phyloP scores from a whole-genome alignment of 1,139 yeast species.

The Candida smagusa region DNA sequence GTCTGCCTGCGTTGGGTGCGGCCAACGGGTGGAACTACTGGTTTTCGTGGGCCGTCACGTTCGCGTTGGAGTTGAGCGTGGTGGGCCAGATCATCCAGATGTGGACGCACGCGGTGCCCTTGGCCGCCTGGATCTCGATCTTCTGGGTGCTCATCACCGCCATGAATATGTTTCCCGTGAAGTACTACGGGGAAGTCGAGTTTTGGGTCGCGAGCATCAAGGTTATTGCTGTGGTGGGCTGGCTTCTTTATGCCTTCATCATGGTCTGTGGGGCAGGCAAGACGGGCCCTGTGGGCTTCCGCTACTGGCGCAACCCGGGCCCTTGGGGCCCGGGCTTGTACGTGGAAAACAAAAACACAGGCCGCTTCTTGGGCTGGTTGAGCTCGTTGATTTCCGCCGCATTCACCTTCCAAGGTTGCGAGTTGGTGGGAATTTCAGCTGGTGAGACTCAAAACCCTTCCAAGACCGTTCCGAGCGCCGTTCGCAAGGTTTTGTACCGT shows the following conservation, averaged over 20 bases:
- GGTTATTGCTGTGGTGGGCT: slow-evolving; percentile 70
- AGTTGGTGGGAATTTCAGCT: slow-evolving; percentile 82
- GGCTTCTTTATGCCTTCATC: slow-evolving; percentile 62
- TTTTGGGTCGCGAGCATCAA: slow-evolving; percentile 62
- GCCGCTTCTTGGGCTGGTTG: slow-evolving; percentile 64
- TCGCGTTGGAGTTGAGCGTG: slow-evolving; percentile 79
- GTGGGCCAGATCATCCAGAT: slow-evolving; percentile 71
- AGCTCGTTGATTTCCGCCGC: slow-evolving; percentile 64
- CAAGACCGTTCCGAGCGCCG: slow-evolving; percentile 79
- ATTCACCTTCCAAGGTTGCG: slow-evolving; percentile 79
- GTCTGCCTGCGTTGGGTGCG: slow-evolving; percentile 71
- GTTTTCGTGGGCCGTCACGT: slow-evolving; percentile 86
- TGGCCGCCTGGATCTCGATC: slow-evolving; percentile 74
- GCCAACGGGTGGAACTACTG: slow-evolving; percentile 83
- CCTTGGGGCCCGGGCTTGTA: slow-evolving; percentile 71
- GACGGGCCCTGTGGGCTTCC: slow-evolving; percentile 75
- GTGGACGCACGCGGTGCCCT: slow-evolving; percentile 73
- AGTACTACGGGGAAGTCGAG: slow-evolving; percentile 64
- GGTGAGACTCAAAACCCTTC: slow-evolving; percentile 87
- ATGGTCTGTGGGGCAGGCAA: slow-evolving; percentile 73
- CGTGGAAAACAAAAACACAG: slow-evolving; percentile 43
- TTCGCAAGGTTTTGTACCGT: slow-evolving; percentile 76
- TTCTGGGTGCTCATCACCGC: slow-evolving; percentile 53
- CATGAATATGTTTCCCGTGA: slow-evolving; percentile 61
- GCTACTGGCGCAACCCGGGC: slow-evolving; percentile 94